Conservation (phyloP, 352 stramenopile genomes). For the Peronosclerospora sorghi region DNA sequence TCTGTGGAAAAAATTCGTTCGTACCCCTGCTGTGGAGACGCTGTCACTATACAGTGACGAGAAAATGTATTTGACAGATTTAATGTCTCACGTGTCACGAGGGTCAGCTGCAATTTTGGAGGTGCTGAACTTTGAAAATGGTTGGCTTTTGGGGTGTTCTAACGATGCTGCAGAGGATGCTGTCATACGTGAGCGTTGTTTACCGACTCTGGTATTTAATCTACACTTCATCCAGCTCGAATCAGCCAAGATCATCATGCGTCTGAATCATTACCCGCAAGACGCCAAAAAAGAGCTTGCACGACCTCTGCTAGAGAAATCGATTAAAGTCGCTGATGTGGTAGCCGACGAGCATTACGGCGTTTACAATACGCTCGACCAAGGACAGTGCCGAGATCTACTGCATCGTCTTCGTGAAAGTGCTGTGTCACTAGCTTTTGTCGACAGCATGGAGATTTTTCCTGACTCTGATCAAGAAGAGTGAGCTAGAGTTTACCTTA, state of each 20-base stretch:
- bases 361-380: conserved; percentile 45
- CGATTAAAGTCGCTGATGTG: conserved; percentile 61
- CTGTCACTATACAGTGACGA: conserved; percentile 57
- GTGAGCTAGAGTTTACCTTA: too few relatives aligned
- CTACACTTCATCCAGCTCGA: conserved; percentile 73
- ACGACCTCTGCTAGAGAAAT: conserved; percentile 53
- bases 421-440: conserved; percentile 44
- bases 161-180: conserved; percentile 33
- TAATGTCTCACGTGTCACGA: conserved; percentile 67
- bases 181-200: conserved; percentile 36
- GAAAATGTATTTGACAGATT: conserved; percentile 57
- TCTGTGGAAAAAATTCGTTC: conserved; percentile 54
- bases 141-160: conserved; percentile 52
- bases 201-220: conserved; percentile 60
- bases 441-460: conserved; percentile 28
- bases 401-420: conserved; percentile 60
- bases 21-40: conserved; percentile 11
- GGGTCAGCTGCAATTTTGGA: conserved; percentile 43
- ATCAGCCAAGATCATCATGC: conserved; percentile 56
- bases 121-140: conserved; percentile 70
- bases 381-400: conserved; percentile 55
- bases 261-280: conserved; percentile 54
- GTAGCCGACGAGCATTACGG: conserved; percentile 71
- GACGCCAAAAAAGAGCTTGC: conserved; percentile 45
- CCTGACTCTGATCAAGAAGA: conserved; percentile 16